phyloP scores from a whole-genome alignment of 495 filamentous ascomycete genomes.

The Aspergillus funiculosus region DNA sequence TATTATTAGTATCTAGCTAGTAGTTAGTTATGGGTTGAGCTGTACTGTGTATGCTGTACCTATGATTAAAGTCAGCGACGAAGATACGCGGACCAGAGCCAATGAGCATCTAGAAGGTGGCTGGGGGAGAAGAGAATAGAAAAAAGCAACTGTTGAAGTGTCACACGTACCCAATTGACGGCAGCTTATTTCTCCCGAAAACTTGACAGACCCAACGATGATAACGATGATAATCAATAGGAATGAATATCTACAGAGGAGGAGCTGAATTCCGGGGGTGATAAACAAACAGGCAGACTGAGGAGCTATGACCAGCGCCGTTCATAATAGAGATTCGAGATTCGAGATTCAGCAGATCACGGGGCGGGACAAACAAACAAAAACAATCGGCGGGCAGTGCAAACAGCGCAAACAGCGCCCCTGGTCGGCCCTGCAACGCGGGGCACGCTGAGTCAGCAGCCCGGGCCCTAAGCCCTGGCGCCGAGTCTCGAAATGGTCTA shows the following conservation, averaged over 20 bases:
- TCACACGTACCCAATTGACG: no score
- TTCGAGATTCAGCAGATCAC: no score
- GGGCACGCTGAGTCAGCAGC: conserved; percentile 6
- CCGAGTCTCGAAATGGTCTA: no score
- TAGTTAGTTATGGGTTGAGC: no score
- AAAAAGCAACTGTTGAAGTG: not conserved
- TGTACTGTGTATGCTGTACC: no score
- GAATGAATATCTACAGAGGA: no score
- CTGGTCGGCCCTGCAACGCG: not conserved
- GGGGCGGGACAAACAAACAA: conserved; percentile 7
- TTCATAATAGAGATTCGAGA: no score
- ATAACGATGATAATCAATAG: no score
- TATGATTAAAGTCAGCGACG: conserved; percentile 17
- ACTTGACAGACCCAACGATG: no score
- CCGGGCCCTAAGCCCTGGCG: no score
- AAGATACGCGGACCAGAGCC: conserved; percentile 17
- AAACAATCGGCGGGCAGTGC: conserved; percentile 5
- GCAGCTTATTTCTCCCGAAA: no score
- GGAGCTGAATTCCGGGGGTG: not conserved
- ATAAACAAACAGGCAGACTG: not conserved
- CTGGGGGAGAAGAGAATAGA: conserved; percentile 13
- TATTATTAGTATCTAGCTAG: no score
- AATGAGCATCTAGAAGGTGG: conserved; percentile 19
- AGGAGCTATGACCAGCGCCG: conserved; percentile 7
- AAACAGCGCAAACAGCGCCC: not conserved